Base-by-base conservation (phyloP, 2,329 filamentous ascomycete genomes). In the Neonectria neomacrospora region DNA sequence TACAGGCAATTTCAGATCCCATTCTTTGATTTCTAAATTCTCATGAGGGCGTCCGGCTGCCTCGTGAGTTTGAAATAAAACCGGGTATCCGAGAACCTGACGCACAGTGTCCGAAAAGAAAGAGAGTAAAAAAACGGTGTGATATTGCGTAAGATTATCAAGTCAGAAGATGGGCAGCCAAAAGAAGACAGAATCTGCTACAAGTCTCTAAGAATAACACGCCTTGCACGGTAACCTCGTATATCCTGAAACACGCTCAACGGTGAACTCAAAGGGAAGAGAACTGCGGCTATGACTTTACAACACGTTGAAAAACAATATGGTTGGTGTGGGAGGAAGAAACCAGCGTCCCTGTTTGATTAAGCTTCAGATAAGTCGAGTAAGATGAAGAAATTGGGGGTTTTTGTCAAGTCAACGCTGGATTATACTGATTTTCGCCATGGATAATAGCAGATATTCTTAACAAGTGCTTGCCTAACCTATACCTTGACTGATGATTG, bases 401-500 rank as follows among this genome's bases (percentile, higher is more conserved):
- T 3, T 37, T 8, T 14, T n/a, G 14, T 8, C 3, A 8, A 37
- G 14, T 37, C 6, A 8, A 16, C 14, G 14, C 14, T 14, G 14
- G 8, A 6, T 37, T n/a, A 2, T 14, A 37, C 34, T n/a, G 3
- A 11, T 16, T n/a, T 14, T 37, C 34, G 5, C 34, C 34, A 1
- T n/a, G 14, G 23, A 26, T 26, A 26, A 26, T 6, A 3, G 34
- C 14, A 37, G 14, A 16, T 8, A 8, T 8, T 16, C 2, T 16
- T 8, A 14, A n/a, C 2, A 6, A 37, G 16, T n/a, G 1, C 12
- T 16, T 37, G 5, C 6, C 6, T n/a, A 37, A 37, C 34, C 14
- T 37, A 12, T 14, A 37, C 14, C 14, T 34, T 34, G 4, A n/a
- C 14, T 37, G 34, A 20, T 64, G 44, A 71, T 26, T 68, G 61